These are phyloP conservation scores for Phaeotremella skinneri DNA, from an alignment of 768 basidiomycete species.

Conservation along the genomic window DNA sequence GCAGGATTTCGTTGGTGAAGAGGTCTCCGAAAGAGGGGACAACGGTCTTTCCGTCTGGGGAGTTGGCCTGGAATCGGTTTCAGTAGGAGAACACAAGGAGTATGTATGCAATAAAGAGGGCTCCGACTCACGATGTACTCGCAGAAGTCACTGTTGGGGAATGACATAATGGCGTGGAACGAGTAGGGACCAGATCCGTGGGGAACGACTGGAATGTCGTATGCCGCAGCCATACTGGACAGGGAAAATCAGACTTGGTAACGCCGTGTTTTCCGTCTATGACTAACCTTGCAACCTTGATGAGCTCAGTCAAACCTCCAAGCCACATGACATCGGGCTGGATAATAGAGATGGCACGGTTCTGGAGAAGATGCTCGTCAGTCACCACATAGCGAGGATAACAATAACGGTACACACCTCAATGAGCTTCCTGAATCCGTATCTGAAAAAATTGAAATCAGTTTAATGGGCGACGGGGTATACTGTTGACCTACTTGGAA, in stretches of 20 bases:
- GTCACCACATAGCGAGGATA: background rate
- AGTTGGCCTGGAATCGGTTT: constrained; percentile 49
- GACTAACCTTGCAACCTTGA: constrained; percentile 49
- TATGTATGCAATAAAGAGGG: background rate
- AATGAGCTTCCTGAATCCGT: constrained; percentile 53
- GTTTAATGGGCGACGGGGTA: background rate
- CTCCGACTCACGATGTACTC: constrained; percentile 43
- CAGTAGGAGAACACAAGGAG: constrained; percentile 11
- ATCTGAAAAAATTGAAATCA: constrained; percentile 3
- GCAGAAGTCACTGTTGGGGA: constrained; percentile 53
- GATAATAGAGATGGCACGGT: constrained; percentile 52
- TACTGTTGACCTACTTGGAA: constrained; percentile 38
- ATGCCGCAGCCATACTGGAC: constrained; percentile 52
- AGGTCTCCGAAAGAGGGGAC: constrained; percentile 55
- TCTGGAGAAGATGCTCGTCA: constrained; percentile 10
- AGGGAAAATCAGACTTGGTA: background rate
- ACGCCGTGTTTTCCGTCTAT: constrained; percentile 4
- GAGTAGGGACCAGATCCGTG: constrained; percentile 58
- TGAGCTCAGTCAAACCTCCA: constrained; percentile 51
- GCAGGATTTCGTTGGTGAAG: constrained; percentile 55
- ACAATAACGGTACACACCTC: constrained; percentile 17
- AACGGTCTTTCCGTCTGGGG: constrained; percentile 54
- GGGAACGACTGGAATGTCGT: constrained; percentile 58
- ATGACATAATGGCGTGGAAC: constrained; percentile 56
- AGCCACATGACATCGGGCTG: constrained; percentile 55